Percentiles rank a stretch among this genome's conserved stretches.
phyloP scores from a whole-genome alignment of 768 basidiomycete genomes.

The Suillus discolor region DNA sequence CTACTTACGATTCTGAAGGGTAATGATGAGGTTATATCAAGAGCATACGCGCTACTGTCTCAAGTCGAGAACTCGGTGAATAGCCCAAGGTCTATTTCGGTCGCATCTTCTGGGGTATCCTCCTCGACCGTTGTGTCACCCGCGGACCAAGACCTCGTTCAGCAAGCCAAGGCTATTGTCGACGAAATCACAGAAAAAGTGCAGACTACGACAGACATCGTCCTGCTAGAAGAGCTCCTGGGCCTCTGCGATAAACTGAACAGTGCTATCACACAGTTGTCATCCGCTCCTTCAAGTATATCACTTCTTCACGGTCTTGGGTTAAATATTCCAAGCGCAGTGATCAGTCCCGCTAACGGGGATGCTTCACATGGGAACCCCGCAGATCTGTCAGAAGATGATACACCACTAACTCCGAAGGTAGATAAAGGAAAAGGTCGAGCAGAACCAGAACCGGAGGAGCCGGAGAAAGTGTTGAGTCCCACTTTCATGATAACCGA shows the following conservation, averaged over 20 bases:
- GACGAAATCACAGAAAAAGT: constrained; percentile 55
- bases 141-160: constrained; percentile 41
- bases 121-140: constrained; percentile 13
- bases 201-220: constrained; percentile 55
- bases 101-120: constrained; percentile 8
- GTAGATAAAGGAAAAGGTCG: constrained; percentile 80
- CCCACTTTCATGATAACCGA: constrained; percentile 59
- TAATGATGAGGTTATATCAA: constrained; percentile 11
- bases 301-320: constrained; percentile 49
- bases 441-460: constrained; percentile 68
- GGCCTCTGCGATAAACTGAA: constrained; percentile 73
- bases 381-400: constrained; percentile 16
- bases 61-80: constrained; percentile 39
- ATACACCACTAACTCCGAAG: constrained; percentile 55
- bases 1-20: neutral
- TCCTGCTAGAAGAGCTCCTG: constrained; percentile 68
- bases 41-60: constrained; percentile 45
- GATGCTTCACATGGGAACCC: constrained; percentile 17
- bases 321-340: constrained; percentile 34
- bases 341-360: constrained; percentile 33
- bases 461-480: constrained; percentile 70
- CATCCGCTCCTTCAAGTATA: constrained; percentile 39
- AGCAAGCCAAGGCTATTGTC: constrained; percentile 54
- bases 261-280: constrained; percentile 51
- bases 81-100: neutral